Percentiles rank a stretch among this genome's conserved stretches.
phyloP scores from a whole-genome alignment of 345 rosid species.

The Ailanthus altissimus region DNA sequence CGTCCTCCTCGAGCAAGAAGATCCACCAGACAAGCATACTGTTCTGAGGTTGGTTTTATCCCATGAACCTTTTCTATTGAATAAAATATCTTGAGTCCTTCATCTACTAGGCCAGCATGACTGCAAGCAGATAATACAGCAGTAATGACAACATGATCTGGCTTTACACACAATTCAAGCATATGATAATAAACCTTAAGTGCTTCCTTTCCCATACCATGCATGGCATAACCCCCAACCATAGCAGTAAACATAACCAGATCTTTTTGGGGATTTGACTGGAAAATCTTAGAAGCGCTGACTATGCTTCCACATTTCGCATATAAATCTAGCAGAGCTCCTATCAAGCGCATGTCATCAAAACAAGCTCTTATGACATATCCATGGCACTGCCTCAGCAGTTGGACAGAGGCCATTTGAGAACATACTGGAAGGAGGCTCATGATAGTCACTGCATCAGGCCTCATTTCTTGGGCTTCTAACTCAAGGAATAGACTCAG shows the following conservation, averaged over 20 bases:
- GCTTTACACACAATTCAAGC: slow-evolving; percentile 60
- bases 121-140: slow-evolving; percentile 78
- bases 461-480: slow-evolving; percentile 64
- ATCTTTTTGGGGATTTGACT: slow-evolving; percentile 54
- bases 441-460: slow-evolving; percentile 71
- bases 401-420: slow-evolving; percentile 57
- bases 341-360: slow-evolving; percentile 59
- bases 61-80: slow-evolving; percentile 51
- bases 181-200: slow-evolving; percentile 58
- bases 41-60: slow-evolving; percentile 70
- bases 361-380: slow-evolving; percentile 59
- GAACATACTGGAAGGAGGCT: slow-evolving; percentile 73
- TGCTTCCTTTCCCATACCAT: slow-evolving; percentile 85
- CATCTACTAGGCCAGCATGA: slow-evolving; percentile 75
- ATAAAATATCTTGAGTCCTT: slow-evolving; percentile 63
- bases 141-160: slow-evolving; percentile 74
- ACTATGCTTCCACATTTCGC: slow-evolving; percentile 76
- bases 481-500: slow-evolving; percentile 52
- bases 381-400: slow-evolving; percentile 75
- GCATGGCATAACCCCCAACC: slow-evolving; percentile 78
- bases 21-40: slow-evolving; percentile 76
- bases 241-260: slow-evolving; percentile 74
- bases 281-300: slow-evolving; percentile 59
- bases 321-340: slow-evolving; percentile 68
- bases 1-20: slow-evolving; percentile 86